phyloP scores from a whole-genome alignment of 2,329 filamentous ascomycete genomes.

The Cercospora sesami region DNA sequence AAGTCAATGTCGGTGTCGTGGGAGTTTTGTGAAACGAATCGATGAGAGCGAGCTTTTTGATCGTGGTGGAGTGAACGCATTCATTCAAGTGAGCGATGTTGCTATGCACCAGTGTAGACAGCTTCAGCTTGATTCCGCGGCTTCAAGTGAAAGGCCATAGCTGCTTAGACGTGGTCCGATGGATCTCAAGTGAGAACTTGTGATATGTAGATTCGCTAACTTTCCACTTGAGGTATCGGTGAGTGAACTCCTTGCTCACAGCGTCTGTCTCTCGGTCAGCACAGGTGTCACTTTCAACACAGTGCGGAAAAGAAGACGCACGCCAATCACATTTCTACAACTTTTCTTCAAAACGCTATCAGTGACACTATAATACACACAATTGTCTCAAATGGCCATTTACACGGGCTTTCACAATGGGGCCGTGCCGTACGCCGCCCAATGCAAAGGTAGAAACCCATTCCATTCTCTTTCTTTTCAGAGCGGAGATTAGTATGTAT shows the following conservation, averaged over 20 bases:
- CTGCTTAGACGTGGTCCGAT: background rate
- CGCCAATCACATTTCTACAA: conserved; percentile 5
- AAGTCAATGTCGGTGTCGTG: background rate
- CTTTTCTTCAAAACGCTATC: conserved; percentile 20
- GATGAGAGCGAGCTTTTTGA: background rate
- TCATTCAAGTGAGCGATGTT: background rate
- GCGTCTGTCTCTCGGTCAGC: background rate
- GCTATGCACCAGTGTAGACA: background rate
- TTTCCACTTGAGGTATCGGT: too few species aligned
- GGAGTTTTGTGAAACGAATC: background rate
- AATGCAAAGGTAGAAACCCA: conserved; percentile 9
- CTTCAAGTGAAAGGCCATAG: background rate
- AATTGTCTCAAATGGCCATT: conserved; percentile 7
- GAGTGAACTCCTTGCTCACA: background rate
- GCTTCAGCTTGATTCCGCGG: background rate
- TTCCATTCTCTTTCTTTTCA: conserved; percentile 1
- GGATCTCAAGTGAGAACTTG: too few species aligned
- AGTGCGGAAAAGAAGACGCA: background rate
- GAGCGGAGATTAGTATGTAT: conserved; percentile 20
- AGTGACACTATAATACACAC: conserved; percentile 22
- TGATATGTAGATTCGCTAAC: too few species aligned
- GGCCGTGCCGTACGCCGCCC: conserved; percentile 16
- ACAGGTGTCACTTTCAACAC: background rate
- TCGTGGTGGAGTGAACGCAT: background rate
- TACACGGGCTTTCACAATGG: conserved; percentile 5